A percentile compares a stretch with the other conserved stretches of the same genome.
Evolutionary conservation across 1,284 basidiomycete genomes (phyloP).

Genomic region (Mycena citricolor): DNA sequence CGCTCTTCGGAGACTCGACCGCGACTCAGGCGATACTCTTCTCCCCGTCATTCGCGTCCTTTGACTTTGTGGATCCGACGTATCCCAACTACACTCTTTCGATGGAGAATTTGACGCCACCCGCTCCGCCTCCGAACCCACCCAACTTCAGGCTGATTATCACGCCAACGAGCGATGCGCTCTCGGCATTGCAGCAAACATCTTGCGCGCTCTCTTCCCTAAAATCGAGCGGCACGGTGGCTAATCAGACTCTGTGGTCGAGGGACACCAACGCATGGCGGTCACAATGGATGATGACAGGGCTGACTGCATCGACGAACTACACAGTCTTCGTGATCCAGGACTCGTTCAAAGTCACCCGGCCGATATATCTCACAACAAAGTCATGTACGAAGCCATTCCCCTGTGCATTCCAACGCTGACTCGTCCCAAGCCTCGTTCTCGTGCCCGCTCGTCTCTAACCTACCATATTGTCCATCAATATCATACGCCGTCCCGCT

Average conservation of each 20-base stretch:
- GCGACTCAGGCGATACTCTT: conserved; percentile 74
- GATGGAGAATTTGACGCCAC: conserved; percentile 51
- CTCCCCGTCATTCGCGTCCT: conserved; percentile 57
- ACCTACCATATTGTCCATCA: conserved; percentile 72
- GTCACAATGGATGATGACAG: conserved; percentile 62
- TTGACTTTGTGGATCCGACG: conserved; percentile 39
- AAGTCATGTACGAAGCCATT: conserved; percentile 55
- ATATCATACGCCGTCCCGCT: conserved; percentile 73
- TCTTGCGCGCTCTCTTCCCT: conserved; percentile 51
- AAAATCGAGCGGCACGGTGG: conserved; percentile 34
- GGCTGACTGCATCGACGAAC: conserved; percentile 61
- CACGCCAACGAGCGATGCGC: conserved; percentile 40
- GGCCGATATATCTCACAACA: conserved; percentile 65
- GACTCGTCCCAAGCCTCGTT: conserved; percentile 53
- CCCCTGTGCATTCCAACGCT: no score
- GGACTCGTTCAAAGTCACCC: conserved; percentile 52
- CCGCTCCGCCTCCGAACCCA: conserved; percentile 38
- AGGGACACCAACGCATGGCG: conserved; percentile 60
- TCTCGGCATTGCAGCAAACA: conserved; percentile 53
- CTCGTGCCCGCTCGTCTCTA: conserved; percentile 69
- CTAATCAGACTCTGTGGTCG: conserved; percentile 52
- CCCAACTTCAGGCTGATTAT: conserved; percentile 59
- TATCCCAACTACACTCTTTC: conserved; percentile 86
- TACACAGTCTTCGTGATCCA: conserved; percentile 68
- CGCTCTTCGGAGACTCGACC: conserved; percentile 77